Base-by-base conservation (phyloP, 768 basidiomycete genomes). In the Cubamyces sp. region DNA sequence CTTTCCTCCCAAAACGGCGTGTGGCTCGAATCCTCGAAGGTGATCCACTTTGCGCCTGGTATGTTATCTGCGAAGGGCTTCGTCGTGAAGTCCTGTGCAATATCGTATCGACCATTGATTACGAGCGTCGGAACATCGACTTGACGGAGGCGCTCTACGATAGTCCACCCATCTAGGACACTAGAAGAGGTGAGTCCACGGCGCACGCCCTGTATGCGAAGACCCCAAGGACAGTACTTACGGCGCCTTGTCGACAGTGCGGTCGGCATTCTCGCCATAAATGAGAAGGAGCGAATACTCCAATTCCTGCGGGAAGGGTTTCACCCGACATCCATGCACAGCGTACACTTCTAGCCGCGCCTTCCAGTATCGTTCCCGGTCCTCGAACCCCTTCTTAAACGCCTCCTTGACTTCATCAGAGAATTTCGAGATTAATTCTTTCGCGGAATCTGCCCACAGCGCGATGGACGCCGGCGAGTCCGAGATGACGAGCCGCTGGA, bases 401-500 rank as follows among this genome's bases (percentile, higher is more conserved):
- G 80, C 78, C 56, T 78, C 66, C 52, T 66, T 61, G 23, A 71
- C 68, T 8, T 80, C 76, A 55, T 78, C 68, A 3, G 84, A 81
- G 30, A 86, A 70, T 41, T 68, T 64, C 39, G 64, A 75, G 2
- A 79, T 62, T 2, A 81, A 76, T 60, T 79, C 68, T 9, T 80
- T 79, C 41, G 82, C 71, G n/a, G 69, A 69, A 26, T 69, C 62
- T 60, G 67, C 70, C 78, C 79, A 84, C 26, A 83, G 68, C n/a
- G 64, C 60, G 70, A 80, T 78, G 5, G 78, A 76, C 8, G 83
- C 78, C 2, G 82, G 79, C 0, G 80, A 71, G 54, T 81, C 74
- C 18, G 77, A 68, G n/a, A 85, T 66, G 43, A 87, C 64, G 47
- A 85, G 75, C 49, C 75, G 77, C 63, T 76, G 74, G 45, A 86